Evolutionary conservation across 2,329 filamentous ascomycete genomes (phyloP).

Genomic region (Beauveria bassiana): DNA sequence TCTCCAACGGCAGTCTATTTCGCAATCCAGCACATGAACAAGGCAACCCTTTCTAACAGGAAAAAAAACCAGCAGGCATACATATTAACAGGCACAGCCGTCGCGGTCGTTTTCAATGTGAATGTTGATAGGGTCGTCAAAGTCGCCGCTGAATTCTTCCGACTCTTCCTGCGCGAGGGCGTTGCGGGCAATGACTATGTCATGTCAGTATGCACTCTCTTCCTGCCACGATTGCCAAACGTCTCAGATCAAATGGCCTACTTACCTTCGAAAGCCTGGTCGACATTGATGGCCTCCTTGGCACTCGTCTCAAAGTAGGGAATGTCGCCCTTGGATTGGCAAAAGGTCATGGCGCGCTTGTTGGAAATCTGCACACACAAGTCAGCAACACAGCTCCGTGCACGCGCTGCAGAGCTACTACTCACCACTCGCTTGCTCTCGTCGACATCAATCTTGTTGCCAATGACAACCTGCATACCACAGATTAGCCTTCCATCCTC

Average conservation of each 20-base stretch:
- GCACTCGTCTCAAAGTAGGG: constrained; percentile 99
- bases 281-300: constrained; percentile 97
- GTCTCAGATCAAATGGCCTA: neutral
- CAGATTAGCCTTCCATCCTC: neutral
- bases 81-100: constrained; percentile 76
- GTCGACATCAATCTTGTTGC: constrained; percentile 98
- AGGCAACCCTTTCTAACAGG: neutral
- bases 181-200: constrained; percentile 84
- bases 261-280: constrained; percentile 64
- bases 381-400: constrained; percentile 5
- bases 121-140: constrained; percentile 96
- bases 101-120: constrained; percentile 90
- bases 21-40: neutral
- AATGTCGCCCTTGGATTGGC: constrained; percentile 93
- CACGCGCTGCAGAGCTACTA: neutral
- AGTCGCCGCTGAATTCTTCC: constrained; percentile 95
- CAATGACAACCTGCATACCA: constrained; percentile 67
- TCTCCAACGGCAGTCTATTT: constrained; percentile 2
- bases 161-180: constrained; percentile 95
- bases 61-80: neutral
- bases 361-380: constrained; percentile 63
- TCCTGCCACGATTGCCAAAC: neutral
- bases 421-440: constrained; percentile 88
- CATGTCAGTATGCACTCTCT: neutral
- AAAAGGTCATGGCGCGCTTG: constrained; percentile 95